Evolutionary conservation across 306 rosid species (phyloP), one percentile per base, ranked within the genome.

Genomic region (Nissolia schottii): DNA sequence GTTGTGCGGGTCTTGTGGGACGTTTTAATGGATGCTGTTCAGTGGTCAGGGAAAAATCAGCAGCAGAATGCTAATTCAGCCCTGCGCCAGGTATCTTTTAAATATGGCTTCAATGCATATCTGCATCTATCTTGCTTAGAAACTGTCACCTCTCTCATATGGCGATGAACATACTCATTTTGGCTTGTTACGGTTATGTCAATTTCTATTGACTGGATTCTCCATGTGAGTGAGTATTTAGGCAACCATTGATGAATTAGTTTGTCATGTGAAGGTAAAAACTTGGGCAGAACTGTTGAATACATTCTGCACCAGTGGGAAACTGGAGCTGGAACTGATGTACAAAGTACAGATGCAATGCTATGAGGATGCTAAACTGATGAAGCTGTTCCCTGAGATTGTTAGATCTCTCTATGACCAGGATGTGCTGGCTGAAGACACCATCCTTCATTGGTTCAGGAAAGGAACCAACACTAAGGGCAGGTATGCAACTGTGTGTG

Each of bases 21-120:
- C 75, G 92, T 95, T 78, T 82, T 95, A 64, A 95, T 95, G 99
- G 99, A 95, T 78, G 99, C 99, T 68, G 99, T 95, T 68, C 99
- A 95, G 93, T 95, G 99, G 99, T 95, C 99, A 6, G 99, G 99
- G 41, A 95, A 95, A 84, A 95, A 95, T 73, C 99, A 95, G 92
- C 99, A 95, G 66, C 99, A 95, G 83, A 95, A 95, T 83, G 99
- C 99, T 54, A 92, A 95, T 83, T 55, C 99, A 20, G 99, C 99
- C 74, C 85, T 95, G 59, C 99, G 99, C 38, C 97, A 95, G 97
- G 99, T 92, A 75, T 19, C 38, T 9, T 20, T 49, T 14, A 11
- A 53, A 59, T 71, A 37, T 22, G 54, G n/a, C n/a, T 41, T 70
- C 23, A 38, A 18, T 67, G 7, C 31, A 11, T 46, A 32, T 70